Percentiles rank a stretch among this genome's conserved stretches.
Evolutionary conservation across 768 basidiomycete species (phyloP).

Genomic region (Leccinum incarnatum): DNA sequence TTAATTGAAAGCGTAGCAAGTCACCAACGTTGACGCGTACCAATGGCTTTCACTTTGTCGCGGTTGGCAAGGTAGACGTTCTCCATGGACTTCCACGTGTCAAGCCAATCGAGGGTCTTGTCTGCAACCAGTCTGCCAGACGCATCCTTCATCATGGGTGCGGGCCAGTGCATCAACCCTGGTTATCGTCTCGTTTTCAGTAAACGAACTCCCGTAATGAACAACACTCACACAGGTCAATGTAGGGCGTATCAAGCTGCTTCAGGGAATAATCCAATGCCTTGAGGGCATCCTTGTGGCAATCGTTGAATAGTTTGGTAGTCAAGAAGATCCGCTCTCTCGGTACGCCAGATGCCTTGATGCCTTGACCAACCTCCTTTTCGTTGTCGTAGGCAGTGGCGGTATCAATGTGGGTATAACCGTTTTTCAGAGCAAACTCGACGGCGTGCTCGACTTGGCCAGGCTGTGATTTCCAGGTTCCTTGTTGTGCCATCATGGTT

Average conservation of each 20-base stretch:
- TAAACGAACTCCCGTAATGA: background rate
- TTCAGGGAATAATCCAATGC: constrained; percentile 65
- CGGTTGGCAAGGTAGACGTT: constrained; percentile 58
- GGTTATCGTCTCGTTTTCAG: background rate
- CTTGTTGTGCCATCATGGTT: constrained; percentile 29
- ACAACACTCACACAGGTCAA: constrained; percentile 64
- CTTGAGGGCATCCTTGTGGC: constrained; percentile 55
- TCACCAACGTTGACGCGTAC: constrained; percentile 22
- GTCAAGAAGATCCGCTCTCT: constrained; percentile 79
- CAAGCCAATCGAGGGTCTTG: constrained; percentile 56
- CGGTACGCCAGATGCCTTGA: constrained; percentile 68
- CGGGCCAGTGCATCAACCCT: constrained; percentile 86
- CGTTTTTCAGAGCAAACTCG: constrained; percentile 64
- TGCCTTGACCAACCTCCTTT: constrained; percentile 76
- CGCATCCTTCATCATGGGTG: constrained; percentile 58
- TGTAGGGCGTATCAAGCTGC: constrained; percentile 67
- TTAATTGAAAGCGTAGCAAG: background rate
- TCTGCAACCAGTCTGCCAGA: constrained; percentile 41
- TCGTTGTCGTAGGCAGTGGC: constrained; percentile 76
- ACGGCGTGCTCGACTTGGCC: constrained; percentile 78
- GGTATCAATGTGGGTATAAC: constrained; percentile 74
- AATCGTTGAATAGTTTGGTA: constrained; percentile 63
- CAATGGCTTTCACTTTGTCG: constrained; percentile 77
- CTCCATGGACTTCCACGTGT: constrained; percentile 82
- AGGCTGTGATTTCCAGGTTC: constrained; percentile 75